A percentile compares a stretch with the other conserved stretches of the same genome.
phyloP scores from a whole-genome alignment of 2,329 filamentous ascomycete species.

The Cryphonectria japonica region DNA sequence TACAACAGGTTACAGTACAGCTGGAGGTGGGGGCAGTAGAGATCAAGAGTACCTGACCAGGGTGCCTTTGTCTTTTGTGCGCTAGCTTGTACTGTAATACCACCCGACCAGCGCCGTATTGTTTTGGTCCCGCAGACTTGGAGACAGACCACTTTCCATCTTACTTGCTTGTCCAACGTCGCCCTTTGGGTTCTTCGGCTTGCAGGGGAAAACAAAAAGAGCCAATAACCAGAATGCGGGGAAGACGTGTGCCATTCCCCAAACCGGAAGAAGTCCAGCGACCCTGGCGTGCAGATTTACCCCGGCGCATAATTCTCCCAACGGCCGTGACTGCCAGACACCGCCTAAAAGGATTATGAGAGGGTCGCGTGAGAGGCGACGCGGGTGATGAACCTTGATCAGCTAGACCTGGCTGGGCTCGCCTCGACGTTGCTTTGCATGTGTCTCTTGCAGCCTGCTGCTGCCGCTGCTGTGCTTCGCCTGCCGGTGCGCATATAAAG shows the following conservation, averaged over 20 bases:
- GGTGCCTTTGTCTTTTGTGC: too few relatives aligned
- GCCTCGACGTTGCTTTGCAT: slow-evolving; percentile 5
- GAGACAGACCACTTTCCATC: neutral
- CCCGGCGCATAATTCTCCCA: slow-evolving; percentile 11
- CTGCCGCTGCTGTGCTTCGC: slow-evolving; percentile 4
- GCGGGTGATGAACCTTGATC: slow-evolving; percentile 17
- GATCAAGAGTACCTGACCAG: too few relatives aligned
- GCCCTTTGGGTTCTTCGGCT: neutral
- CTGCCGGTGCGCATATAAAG: slow-evolving; percentile 16
- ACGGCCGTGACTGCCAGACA: neutral
- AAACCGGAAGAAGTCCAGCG: neutral
- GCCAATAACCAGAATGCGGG: slow-evolving; percentile 7
- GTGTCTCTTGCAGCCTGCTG: neutral
- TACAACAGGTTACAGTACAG: too few relatives aligned
- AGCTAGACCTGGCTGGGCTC: slow-evolving; percentile 14
- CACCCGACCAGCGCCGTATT: neutral
- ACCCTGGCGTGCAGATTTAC: slow-evolving; percentile 9
- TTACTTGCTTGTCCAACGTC: neutral
- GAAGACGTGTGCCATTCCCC: neutral
- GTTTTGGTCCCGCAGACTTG: neutral
- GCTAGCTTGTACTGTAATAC: too few relatives aligned
- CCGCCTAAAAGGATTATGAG: neutral
- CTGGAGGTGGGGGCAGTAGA: too few relatives aligned
- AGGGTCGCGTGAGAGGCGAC: slow-evolving; percentile 12
- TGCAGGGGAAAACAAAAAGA: neutral